A percentile compares a stretch with the other conserved stretches of the same genome.
Conservation (phyloP, 257 asterid genomes). For the Asclepias syriaca region DNA sequence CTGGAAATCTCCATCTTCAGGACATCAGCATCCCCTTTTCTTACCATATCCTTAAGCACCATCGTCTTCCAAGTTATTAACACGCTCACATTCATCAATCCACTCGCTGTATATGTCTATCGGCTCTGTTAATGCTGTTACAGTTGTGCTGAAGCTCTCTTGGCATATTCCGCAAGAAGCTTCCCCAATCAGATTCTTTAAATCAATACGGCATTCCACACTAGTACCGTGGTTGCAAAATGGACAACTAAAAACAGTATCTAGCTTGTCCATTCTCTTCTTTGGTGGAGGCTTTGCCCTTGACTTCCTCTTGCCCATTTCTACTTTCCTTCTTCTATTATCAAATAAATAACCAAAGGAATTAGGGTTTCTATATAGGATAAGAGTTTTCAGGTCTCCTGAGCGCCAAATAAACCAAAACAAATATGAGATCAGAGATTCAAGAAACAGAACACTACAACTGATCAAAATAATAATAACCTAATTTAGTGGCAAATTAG, state of each 20-base stretch:
- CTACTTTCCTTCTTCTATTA: slow-evolving; percentile 4
- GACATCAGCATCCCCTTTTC: not conserved
- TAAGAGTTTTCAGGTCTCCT: too few relatives aligned
- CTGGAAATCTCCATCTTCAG: not conserved
- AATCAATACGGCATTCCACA: slow-evolving; percentile 85
- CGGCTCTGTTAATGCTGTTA: slow-evolving; percentile 77
- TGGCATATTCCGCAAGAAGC: slow-evolving; percentile 75
- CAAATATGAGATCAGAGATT: not conserved
- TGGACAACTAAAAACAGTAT: slow-evolving; percentile 91
- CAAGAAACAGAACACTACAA: not conserved
- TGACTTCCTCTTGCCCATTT: slow-evolving; percentile 96
- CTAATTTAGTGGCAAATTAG: not conserved
- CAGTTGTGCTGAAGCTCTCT: slow-evolving; percentile 86
- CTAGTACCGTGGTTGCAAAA: slow-evolving; percentile 91
- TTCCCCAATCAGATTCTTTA: slow-evolving; percentile 80
- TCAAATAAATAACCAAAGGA: not conserved
- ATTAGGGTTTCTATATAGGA: not conserved
- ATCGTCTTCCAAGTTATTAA: slow-evolving; percentile 63
- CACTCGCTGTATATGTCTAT: slow-evolving; percentile 92
- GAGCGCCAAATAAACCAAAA: not conserved
- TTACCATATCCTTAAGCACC: slow-evolving; percentile 29
- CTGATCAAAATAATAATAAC: not conserved
- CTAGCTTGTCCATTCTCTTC: slow-evolving; percentile 94
- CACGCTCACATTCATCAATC: slow-evolving; percentile 96
- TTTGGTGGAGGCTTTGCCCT: slow-evolving; percentile 87